Base-by-base conservation (phyloP, 805 yeast species). In the Cyberlindnera bimundalis region DNA sequence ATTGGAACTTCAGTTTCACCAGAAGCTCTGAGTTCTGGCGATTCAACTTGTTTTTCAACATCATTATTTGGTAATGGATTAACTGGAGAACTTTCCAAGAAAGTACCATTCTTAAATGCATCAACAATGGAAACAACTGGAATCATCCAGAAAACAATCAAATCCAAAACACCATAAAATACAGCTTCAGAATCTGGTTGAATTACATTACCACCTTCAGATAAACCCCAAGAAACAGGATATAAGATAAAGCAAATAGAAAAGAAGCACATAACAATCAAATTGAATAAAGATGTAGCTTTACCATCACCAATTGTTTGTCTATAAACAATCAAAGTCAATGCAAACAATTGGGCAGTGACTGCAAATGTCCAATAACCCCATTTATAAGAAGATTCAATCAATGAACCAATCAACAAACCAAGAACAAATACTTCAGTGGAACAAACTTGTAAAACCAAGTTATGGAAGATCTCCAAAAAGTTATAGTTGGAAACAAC, bases 351-450 rank as follows among this genome's bases (percentile, higher is more conserved):
- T 60, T 68, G 63, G 27, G 71, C 68, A 43, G 60, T 60, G 29
- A 66, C 66, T 23, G 74, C 78, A 58, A 80, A 75, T 6, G 75
- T 70, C 61, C 74, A 80, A 66, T 76, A 79, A 57, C 86, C 87
- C 84, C 84, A 80, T 59, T 76, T 80, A 61, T 80, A 80, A 32
- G 76, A 61, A 8, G 82, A 70, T 25, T 57, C 48, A 44, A 80
- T 74, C 48, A 80, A 63, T 16, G 74, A 45, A 52, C 84, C 85
- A 54, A 80, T 70, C 58, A 80, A 68, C 30, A 76, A 64, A 31
- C 76, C 71, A 38, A 80, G 65, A 29, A 78, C 76, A 54, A 67
- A 73, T 16, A 73, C 67, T 55, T 67, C 76, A 33, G 65, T 59
- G n/a, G 70, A 62, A 23, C 68, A 52, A n/a, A 69, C 48, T 51